Conservation (phyloP, 2,329 filamentous ascomycete genomes). For the Didymella arachidicola region DNA sequence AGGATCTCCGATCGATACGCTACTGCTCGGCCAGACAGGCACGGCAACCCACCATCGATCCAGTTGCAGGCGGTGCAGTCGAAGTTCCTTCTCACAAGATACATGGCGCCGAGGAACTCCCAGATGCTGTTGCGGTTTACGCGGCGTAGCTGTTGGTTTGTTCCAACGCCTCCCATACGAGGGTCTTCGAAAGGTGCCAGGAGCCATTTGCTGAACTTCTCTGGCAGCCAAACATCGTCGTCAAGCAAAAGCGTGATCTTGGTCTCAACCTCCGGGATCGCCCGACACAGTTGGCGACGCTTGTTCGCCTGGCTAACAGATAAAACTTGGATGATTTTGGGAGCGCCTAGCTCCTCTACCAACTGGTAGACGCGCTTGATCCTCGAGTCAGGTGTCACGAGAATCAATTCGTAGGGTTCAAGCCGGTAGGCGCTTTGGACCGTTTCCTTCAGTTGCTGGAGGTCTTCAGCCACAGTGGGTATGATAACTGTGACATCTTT, state of each 20-base stretch:
- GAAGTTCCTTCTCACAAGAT: slow-evolving; percentile 93
- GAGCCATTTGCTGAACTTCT: slow-evolving; percentile 87
- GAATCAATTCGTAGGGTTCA: slow-evolving; percentile 74
- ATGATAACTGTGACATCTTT: slow-evolving; percentile 94
- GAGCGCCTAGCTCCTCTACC: slow-evolving; percentile 49
- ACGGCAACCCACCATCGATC: slow-evolving; percentile 94
- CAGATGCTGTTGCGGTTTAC: slow-evolving; percentile 71
- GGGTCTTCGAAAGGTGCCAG: slow-evolving; percentile 88
- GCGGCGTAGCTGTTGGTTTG: slow-evolving; percentile 84
- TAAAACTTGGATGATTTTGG: slow-evolving; percentile 74
- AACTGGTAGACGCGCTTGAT: slow-evolving; percentile 72
- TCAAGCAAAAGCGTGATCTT: slow-evolving; percentile 91
- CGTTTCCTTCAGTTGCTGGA: slow-evolving; percentile 82
- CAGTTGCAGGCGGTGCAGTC: slow-evolving; percentile 96
- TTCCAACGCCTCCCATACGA: slow-evolving; percentile 87
- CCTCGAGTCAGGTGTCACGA: slow-evolving; percentile 88
- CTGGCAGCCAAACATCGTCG: slow-evolving; percentile 93
- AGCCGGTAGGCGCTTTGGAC: slow-evolving; percentile 78
- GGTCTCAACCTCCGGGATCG: slow-evolving; percentile 84
- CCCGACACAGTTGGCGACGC: slow-evolving; percentile 89
- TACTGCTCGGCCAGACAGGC: slow-evolving; percentile 92
- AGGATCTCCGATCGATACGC: slow-evolving; percentile 91
- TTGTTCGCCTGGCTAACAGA: slow-evolving; percentile 90
- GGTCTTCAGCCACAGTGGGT: slow-evolving; percentile 87
- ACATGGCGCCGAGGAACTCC: slow-evolving; percentile 90